Percentiles rank a stretch among this genome's conserved stretches.
phyloP scores from a whole-genome alignment of 2,329 filamentous ascomycete species.

The Fusarium nisikadoi region DNA sequence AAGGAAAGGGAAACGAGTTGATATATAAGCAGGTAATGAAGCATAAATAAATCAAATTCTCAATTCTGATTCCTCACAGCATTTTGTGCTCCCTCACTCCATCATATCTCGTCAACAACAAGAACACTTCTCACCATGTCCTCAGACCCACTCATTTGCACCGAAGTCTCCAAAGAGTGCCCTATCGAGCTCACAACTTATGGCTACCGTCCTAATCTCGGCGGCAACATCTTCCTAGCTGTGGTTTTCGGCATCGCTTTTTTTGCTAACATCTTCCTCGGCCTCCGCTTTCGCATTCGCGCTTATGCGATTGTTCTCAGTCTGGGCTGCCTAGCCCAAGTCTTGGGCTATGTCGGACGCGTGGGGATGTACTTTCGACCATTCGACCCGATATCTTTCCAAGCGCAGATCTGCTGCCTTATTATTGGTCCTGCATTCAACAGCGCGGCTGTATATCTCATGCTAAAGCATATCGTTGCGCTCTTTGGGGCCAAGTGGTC shows the following conservation, averaged over 20 bases:
- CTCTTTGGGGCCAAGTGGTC: conserved; percentile 12
- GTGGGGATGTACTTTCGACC: conserved; percentile 12
- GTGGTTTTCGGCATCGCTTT: neutral
- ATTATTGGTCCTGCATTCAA: conserved; percentile 21
- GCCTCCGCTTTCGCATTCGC: conserved; percentile 1
- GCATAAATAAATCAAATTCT: fast-evolving
- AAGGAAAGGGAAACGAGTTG: fast-evolving
- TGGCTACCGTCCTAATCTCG: conserved; percentile 1
- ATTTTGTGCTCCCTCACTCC: neutral
- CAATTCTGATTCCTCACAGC: neutral
- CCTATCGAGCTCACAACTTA: neutral
- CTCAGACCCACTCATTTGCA: neutral
- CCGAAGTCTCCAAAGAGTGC: neutral
- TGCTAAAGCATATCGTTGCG: conserved; percentile 9
- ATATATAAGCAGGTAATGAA: neutral
- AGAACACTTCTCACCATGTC: neutral
- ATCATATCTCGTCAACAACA: neutral
- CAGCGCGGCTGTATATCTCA: conserved; percentile 16
- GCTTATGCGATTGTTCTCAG: conserved; percentile 7
- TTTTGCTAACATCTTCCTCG: neutral
- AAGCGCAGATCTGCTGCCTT: conserved; percentile 4
- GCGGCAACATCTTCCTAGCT: neutral
- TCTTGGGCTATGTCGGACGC: neutral
- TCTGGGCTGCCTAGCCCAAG: neutral
- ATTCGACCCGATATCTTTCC: neutral